Evolutionary conservation across 179 eudicot genomes (phyloP), one percentile per base, ranked within the genome.

Genomic region (Sideroxylon spinosum): DNA sequence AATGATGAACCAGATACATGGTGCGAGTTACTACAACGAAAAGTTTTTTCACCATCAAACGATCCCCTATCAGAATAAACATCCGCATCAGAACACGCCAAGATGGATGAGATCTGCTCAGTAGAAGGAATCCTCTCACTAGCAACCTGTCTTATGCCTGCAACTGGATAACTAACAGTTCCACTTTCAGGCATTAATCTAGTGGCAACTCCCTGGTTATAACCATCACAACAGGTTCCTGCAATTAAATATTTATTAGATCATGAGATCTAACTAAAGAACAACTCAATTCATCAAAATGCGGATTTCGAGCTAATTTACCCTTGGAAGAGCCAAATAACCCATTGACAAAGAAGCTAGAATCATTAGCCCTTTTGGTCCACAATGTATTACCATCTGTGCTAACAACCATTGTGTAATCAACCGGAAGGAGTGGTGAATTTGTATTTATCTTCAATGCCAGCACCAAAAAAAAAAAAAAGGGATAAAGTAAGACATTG

Each of bases 1-100:
- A 80, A 79, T 49, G 89, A 84, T 80, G 86, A 67, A 87, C 85
- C 87, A 13, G 88, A 82, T 48, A 84, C 82, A 82, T 78, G 85
- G 81, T 83, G 90, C 55, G 81, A 81, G 73, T 73, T 75, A 78
- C 85, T 82, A 70, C 82, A 88, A 74, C 82, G 80, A 82, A 82
- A 79, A 49, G 85, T 79, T 65, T 81, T 76, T 60, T 84, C 90
- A 80, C 82, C 86, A 64, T 89, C 90, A 80, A 68, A 81, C 73
- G 86, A 85, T 68, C 85, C 85, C 76, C 76, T 76, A 79, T 82
- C 74, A 75, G 80, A 78, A 78, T 71, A 56, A 23, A 78, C 78
- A 52, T 82, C 85, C 68, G 66, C 76, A 53, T 83, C 84, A 72
- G 85, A 84, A 82, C 78, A 66, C 53, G 65, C 56, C 7, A 76